phyloP scores from a whole-genome alignment of 441 rosid genomes.

The Populus hybrid region DNA sequence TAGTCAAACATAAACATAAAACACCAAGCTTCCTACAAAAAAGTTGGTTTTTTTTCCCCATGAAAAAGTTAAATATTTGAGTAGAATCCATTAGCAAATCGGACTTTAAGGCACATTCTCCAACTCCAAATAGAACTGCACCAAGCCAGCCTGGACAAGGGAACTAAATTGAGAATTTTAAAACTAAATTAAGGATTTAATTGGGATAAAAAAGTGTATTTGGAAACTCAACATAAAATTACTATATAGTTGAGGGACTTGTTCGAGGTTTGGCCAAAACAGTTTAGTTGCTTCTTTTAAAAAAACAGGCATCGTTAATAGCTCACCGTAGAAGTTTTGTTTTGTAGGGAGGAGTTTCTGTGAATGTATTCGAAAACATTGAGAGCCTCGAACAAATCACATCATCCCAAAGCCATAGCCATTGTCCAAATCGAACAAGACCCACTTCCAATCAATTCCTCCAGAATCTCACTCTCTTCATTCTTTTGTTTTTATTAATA shows the following conservation, averaged over 20 bases:
- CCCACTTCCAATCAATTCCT: not conserved
- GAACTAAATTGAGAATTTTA: not conserved
- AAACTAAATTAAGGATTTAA: no score
- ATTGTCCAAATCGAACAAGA: constrained; percentile 13
- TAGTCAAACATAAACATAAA: no score
- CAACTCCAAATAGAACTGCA: not conserved
- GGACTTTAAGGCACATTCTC: not conserved
- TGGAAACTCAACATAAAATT: not conserved
- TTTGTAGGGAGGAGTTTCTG: not conserved
- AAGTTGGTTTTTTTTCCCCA: not conserved
- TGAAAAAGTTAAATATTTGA: not conserved
- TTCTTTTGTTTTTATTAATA: not conserved
- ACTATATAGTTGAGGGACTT: not conserved
- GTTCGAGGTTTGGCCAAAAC: not conserved
- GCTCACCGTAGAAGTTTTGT: not conserved
- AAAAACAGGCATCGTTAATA: no score
- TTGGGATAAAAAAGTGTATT: not conserved
- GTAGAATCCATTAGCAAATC: not conserved
- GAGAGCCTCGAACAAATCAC: not conserved
- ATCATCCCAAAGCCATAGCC: constrained; percentile 10
- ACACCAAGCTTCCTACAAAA: no score
- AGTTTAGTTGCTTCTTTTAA: not conserved
- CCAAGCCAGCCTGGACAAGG: not conserved
- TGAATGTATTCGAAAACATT: not conserved
- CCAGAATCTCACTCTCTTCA: not conserved